These are phyloP conservation scores for Zygosaccharomyces lentus DNA, from an alignment of 805 yeast species.

Conservation along the genomic window DNA sequence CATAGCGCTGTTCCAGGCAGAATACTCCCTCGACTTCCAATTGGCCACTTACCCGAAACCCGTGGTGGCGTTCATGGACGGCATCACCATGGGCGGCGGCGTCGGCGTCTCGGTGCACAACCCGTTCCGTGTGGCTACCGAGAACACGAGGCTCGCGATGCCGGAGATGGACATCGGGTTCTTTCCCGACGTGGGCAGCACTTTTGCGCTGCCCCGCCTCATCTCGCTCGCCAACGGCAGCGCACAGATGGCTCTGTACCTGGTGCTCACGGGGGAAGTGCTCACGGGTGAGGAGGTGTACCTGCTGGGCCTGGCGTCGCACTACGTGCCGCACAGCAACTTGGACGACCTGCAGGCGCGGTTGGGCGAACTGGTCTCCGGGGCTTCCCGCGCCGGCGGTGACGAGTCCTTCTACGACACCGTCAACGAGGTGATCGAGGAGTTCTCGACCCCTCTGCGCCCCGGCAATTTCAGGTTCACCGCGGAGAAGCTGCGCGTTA, in stretches of 20 bases:
- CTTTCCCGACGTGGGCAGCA: slow-evolving; percentile 93
- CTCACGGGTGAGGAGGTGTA: slow-evolving; percentile 78
- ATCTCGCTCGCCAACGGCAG: slow-evolving; percentile 41
- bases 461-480: slow-evolving; percentile 55
- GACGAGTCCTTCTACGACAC: slow-evolving; percentile 37
- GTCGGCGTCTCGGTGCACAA: slow-evolving; percentile 88
- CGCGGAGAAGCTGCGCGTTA: slow-evolving; percentile 51
- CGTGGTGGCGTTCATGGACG: slow-evolving; percentile 78
- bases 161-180: slow-evolving; percentile 97
- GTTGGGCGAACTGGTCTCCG: slow-evolving; percentile 52
- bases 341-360: slow-evolving; percentile 59
- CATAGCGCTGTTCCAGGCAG: slow-evolving; percentile 65
- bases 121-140: slow-evolving; percentile 92
- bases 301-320: slow-evolving; percentile 83
- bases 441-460: slow-evolving; percentile 68
- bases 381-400: slow-evolving; percentile 14
- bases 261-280: slow-evolving; percentile 81
- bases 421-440: slow-evolving; percentile 72
- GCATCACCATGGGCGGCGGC: slow-evolving; percentile 98
- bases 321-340: slow-evolving; percentile 68
- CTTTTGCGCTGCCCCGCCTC: slow-evolving; percentile 79
- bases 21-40: slow-evolving; percentile 75
- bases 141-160: slow-evolving; percentile 89
- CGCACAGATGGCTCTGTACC: slow-evolving; percentile 76
- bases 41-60: slow-evolving; percentile 86